phyloP scores from a whole-genome alignment of 352 stramenopile genomes.

The Halophytophthora batemanensis region DNA sequence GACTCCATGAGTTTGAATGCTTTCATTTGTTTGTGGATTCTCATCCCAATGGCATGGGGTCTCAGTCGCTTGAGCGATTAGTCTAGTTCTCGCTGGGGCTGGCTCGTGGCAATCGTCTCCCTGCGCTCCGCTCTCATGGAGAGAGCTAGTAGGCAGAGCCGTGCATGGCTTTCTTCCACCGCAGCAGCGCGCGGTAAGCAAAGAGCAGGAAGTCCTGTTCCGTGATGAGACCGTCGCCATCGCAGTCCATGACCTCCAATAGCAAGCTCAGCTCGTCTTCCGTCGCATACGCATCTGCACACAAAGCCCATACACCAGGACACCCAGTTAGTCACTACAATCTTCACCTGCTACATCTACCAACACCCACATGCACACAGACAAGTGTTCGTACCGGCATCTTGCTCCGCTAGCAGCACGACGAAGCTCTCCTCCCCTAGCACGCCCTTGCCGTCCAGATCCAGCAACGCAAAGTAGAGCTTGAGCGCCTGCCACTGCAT shows the following conservation, averaged over 20 bases:
- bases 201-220: constrained; percentile 83
- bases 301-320: neutral
- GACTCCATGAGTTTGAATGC: no score
- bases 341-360: no score
- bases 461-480: constrained; percentile 68
- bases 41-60: constrained; percentile 17
- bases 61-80: no score
- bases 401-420: constrained; percentile 74
- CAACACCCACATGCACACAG: neutral
- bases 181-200: constrained; percentile 66
- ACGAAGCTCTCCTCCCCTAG: constrained; percentile 82
- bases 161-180: constrained; percentile 52
- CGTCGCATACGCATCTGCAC: constrained; percentile 74
- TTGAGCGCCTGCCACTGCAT: constrained; percentile 75
- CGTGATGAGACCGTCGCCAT: constrained; percentile 72
- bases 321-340: no score
- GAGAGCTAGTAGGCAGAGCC: constrained; percentile 17
- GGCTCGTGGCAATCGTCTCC: no score
- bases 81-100: no score
- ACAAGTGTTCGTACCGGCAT: constrained; percentile 49
- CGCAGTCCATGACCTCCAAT: constrained; percentile 78
- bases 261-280: constrained; percentile 77
- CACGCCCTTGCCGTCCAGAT: constrained; percentile 63
- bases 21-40: no score
- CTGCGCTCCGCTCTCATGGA: no score